These are phyloP conservation scores for Coemansia sp. DNA, from an alignment of 192 early-diverging fungal genomes.

Conservation along the genomic window DNA sequence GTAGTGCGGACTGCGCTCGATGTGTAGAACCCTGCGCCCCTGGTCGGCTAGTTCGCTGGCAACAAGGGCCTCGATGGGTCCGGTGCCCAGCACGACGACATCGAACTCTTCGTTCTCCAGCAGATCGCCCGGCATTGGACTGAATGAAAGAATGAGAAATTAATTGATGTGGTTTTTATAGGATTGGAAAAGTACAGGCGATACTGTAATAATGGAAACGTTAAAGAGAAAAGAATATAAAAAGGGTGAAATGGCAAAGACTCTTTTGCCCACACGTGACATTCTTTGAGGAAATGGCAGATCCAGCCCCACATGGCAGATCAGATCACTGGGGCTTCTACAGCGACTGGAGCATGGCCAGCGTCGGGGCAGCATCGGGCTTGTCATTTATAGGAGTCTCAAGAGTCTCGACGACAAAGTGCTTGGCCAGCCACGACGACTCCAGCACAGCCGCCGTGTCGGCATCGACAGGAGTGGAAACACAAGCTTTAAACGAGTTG, in stretches of 20 bases:
- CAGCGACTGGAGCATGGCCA: background rate
- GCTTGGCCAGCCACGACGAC: conserved; percentile 47
- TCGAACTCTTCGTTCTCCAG: conserved; percentile 67
- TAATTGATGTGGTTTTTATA: background rate
- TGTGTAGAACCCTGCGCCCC: conserved; percentile 74
- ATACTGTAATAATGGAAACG: background rate
- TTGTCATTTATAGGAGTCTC: background rate
- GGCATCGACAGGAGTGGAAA: conserved; percentile 38
- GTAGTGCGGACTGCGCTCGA: conserved; percentile 81
- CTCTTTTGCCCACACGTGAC: no score
- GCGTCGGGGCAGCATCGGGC: background rate
- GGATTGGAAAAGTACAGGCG: background rate
- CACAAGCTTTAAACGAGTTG: conserved; percentile 41
- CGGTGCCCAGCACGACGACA: conserved; percentile 84
- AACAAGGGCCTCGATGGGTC: conserved; percentile 75
- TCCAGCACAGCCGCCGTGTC: conserved; percentile 49
- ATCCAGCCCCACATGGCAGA: background rate
- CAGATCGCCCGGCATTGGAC: conserved; percentile 7
- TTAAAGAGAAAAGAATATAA: background rate
- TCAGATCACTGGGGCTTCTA: background rate
- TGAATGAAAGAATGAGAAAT: background rate
- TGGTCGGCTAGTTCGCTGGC: conserved; percentile 74
- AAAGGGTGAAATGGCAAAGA: background rate
- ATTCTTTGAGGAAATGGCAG: no score
- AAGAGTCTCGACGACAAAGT: conserved; percentile 30